These are phyloP conservation scores for Fusarium subtropicale DNA, from an alignment of 2,329 filamentous ascomycete genomes.

Conservation along the genomic window DNA sequence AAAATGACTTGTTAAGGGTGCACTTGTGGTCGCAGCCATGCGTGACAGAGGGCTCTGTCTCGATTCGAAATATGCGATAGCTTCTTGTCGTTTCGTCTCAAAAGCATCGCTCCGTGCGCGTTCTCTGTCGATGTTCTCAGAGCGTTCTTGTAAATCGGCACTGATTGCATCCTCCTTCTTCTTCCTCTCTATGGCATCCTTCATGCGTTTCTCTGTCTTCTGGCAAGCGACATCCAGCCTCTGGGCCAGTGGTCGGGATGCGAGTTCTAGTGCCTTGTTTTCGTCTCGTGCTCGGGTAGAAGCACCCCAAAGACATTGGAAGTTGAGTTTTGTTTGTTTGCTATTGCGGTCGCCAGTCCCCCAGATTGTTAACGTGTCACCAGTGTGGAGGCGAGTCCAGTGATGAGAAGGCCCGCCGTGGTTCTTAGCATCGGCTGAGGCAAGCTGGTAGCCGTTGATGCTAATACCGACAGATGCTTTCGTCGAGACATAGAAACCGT, in stretches of 20 bases:
- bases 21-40: constrained; percentile 49
- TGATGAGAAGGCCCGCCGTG: constrained; percentile 65
- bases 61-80: constrained; percentile 55
- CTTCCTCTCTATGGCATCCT: constrained; percentile 55
- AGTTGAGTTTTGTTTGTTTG: constrained; percentile 60
- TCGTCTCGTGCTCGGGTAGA: constrained; percentile 58
- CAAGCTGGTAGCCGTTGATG: constrained; percentile 78
- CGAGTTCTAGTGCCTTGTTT: constrained; percentile 49
- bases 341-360: constrained; percentile 56
- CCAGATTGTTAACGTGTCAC: constrained; percentile 82
- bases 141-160: constrained; percentile 58
- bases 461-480: constrained; percentile 80
- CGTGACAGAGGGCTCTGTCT: constrained; percentile 44
- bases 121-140: constrained; percentile 58
- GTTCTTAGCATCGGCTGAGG: constrained; percentile 65
- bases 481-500: constrained; percentile 80
- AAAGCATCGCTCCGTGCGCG: constrained; percentile 62
- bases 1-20: constrained; percentile 37
- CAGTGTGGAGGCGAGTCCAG: constrained; percentile 79
- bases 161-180: constrained; percentile 58
- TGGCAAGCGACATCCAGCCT: constrained; percentile 63
- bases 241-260: constrained; percentile 54
- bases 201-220: constrained; percentile 59
- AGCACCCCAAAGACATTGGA: constrained; percentile 68
- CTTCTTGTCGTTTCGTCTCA: constrained; percentile 61